Base-by-base conservation (phyloP, 345 rosid species). In the Hibiscus trionum region DNA sequence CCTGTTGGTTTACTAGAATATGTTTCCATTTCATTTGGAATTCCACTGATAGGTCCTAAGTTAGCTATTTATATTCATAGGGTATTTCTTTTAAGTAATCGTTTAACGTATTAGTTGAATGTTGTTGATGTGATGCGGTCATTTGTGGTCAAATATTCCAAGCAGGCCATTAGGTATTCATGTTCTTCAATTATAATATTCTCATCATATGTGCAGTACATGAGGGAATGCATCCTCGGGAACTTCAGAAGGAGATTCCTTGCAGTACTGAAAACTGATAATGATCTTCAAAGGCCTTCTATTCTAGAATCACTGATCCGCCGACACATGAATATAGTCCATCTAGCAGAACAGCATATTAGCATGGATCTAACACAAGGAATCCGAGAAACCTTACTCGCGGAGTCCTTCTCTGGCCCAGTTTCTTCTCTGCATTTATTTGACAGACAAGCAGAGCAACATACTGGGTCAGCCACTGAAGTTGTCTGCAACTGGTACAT, bases 361-460 rank as follows among this genome's bases (percentile, higher is more conserved):
- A 95, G 98, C 87, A 95, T 95, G 99, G 99, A 93, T 85, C 85
- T 95, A 60, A 93, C 99, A 46, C 97, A 89, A 75, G 98, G 99
- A 71, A 85, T 89, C 78, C 87, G 97, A 73, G 98, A 95, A 83
- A 80, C 89, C 74, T 78, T 95, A 77, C 94, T 95, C 35, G 74
- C 86, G 7, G 99, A 92, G 88, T 90, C 93, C 33, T 95, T 87
- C 83, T 87, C 89, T 5, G 97, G 98, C 74, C 97, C 99, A 24
- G 91, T 93, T 77, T 82, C 91, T 76, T 95, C 84, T 70, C 79
- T 95, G 75, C 98, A 95, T 5, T 56, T 73, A 65, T 92, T 89
- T 65, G 96, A 93, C 73, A 89, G 86, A 77, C 85, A 88, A 79
- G 82, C 77, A 12, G 96, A 93, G 78, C 96, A 80, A 81, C 86